These are phyloP conservation scores for Trichoderma sp. DNA, from an alignment of 2,329 filamentous ascomycete species.

Conservation along the genomic window DNA sequence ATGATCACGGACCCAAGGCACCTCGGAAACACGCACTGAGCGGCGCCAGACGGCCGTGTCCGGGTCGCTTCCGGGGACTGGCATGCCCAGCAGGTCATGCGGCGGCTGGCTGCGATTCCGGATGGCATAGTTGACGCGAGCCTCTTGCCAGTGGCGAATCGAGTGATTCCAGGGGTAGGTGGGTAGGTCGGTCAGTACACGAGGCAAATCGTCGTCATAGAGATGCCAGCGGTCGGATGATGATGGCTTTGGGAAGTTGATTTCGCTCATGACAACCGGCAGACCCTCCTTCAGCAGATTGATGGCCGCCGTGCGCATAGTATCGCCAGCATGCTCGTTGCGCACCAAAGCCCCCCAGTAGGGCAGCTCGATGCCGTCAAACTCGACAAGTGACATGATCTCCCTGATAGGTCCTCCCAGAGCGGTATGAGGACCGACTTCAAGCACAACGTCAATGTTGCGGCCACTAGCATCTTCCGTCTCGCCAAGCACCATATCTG, in stretches of 20 bases:
- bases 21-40: neutral
- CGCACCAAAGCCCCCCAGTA: neutral
- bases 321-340: neutral
- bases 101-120: conserved; percentile 25
- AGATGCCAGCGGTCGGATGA: neutral
- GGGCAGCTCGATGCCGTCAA: neutral
- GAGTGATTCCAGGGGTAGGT: conserved; percentile 40
- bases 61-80: neutral
- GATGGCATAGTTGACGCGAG: conserved; percentile 27
- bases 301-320: neutral
- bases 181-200: conserved; percentile 24
- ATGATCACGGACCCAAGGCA: conserved; percentile 9
- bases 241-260: neutral
- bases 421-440: neutral
- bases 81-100: neutral
- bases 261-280: neutral
- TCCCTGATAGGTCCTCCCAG: conserved; percentile 16
- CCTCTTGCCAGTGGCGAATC: conserved; percentile 36
- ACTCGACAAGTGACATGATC: conserved; percentile 24
- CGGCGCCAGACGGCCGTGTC: neutral
- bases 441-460: neutral
- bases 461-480: neutral
- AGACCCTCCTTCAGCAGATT: neutral
- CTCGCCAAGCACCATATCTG: neutral
- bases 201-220: neutral